Evolutionary conservation across 495 filamentous ascomycete species (phyloP), one percentile per base, ranked within the genome.

Genomic region (Hypoxylon crocopeplum): DNA sequence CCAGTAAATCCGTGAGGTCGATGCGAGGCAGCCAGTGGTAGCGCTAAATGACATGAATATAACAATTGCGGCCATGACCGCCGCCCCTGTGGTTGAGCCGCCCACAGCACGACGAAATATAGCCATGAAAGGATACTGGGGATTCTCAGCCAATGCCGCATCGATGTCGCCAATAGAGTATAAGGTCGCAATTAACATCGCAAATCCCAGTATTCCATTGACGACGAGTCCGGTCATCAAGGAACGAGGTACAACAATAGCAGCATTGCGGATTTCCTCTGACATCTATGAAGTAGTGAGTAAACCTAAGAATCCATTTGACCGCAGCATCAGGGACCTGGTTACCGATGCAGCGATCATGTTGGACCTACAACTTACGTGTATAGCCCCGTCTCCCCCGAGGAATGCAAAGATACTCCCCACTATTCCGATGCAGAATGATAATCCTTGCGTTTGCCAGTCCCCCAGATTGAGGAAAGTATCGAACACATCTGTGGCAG

Each of bases 1-100:
- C 80, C 80, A 84, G 11, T 75, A 75, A 10, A 82, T 56, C 7
- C 80, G 72, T 5, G 81, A 84, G 17, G 79, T 77, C 11, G 79
- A 79, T 21, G 81, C 81, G 5, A 81, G 56, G 10, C 5, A 5
- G 25, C 25, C 25, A 10, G 25, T 29, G 25, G 25, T 29, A 10
- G 25, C 25, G 25, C 25, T 29, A 10, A 29, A 29, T 5, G 5
- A 5, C 25, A 29, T 29, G 25, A 29, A 29, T 5, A 29, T 29
- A 29, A 29, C 10, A 10, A 29, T 10, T 29, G 25, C 25, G 5
- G 25, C 5, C 10, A 29, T 29, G 5, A 10, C 25, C 10, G 25
- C 25, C 25, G 25, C 25, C 10, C 25, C 25, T 10, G 25, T 10
- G 10, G 25, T 29, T 10, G 25, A 29, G 5, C 25, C 25, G 25